These are phyloP conservation scores for Amaranthus cruentus DNA, from an alignment of 148 eudicot genomes.

Conservation along the genomic window DNA sequence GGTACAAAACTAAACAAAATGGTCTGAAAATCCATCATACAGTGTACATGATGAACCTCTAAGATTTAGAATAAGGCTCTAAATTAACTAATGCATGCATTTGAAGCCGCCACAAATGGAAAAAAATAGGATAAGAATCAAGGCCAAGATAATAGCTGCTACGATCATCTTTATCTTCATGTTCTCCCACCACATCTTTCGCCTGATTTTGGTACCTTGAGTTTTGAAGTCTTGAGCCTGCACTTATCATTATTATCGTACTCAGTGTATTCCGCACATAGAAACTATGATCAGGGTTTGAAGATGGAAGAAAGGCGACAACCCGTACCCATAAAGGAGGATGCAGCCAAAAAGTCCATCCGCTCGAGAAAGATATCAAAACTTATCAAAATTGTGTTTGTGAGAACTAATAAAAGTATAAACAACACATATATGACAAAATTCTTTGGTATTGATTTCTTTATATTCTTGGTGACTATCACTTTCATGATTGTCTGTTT, in stretches of 20 bases:
- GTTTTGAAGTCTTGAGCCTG: constrained; percentile 87
- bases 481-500: no score
- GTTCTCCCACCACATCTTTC: constrained; percentile 76
- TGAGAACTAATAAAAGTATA: no score
- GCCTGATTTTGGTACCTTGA: constrained; percentile 71
- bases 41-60: background rate
- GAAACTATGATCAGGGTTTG: no score
- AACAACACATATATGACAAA: no score
- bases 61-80: background rate
- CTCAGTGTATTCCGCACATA: no score
- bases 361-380: no score
- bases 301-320: no score
- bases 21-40: constrained; percentile 5
- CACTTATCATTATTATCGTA: background rate
- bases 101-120: constrained; percentile 54
- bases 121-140: constrained; percentile 56
- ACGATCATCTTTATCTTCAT: constrained; percentile 86
- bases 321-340: no score
- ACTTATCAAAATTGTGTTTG: no score
- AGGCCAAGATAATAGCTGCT: constrained; percentile 48
- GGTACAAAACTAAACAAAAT: constrained; percentile 15
- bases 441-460: no score
- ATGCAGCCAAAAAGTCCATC: no score
- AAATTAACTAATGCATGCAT: constrained; percentile 26
- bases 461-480: no score